Percentiles rank a stretch among this genome's conserved stretches.
Evolutionary conservation across 495 filamentous ascomycete genomes (phyloP).

Genomic region (Tuber brumale): DNA sequence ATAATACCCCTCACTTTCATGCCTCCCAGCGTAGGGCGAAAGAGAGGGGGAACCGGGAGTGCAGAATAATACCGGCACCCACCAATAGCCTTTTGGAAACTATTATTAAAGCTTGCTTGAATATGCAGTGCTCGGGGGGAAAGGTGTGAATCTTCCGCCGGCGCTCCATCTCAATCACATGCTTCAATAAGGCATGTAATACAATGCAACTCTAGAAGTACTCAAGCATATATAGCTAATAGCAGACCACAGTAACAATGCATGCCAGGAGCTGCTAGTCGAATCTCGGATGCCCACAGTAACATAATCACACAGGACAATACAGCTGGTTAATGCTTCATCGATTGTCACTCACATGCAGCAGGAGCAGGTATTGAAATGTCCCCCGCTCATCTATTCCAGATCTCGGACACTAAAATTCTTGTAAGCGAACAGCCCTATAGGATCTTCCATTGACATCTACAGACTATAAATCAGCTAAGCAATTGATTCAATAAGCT

Average conservation of each 20-base stretch:
- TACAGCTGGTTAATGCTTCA: neutral
- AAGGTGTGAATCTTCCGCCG: neutral
- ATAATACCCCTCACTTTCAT: neutral
- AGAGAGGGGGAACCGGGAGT: neutral
- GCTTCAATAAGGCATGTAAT: neutral
- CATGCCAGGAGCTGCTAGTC: neutral
- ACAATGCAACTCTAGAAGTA: neutral
- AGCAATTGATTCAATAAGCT: neutral
- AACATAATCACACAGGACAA: neutral
- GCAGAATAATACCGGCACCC: neutral
- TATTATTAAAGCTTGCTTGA: neutral
- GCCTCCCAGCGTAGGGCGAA: neutral
- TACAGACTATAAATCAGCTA: neutral
- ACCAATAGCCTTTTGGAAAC: neutral
- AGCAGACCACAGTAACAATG: neutral
- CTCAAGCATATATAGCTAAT: neutral
- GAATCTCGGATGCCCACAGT: neutral
- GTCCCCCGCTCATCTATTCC: neutral
- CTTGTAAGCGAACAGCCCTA: neutral
- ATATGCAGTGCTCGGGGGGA: neutral
- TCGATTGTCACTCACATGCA: neutral
- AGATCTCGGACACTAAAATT: neutral
- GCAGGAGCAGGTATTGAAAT: neutral
- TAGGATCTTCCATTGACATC: neutral
- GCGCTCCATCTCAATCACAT: neutral